Base-by-base conservation (phyloP, 2,329 filamentous ascomycete genomes). In the Huntiella savannae region DNA sequence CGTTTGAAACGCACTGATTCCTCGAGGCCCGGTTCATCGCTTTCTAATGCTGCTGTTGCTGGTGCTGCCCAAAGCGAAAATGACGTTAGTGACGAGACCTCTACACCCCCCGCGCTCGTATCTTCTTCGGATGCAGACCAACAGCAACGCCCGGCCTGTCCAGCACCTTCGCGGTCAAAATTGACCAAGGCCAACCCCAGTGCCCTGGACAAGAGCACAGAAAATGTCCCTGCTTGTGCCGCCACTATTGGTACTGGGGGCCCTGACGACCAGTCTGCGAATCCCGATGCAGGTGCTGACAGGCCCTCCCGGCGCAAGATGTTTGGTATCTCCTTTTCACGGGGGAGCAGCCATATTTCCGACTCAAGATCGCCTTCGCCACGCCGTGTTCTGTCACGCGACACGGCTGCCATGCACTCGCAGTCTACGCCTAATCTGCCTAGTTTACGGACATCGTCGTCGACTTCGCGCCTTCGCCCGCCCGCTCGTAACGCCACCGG, bases 341-440 rank as follows among this genome's bases (percentile, higher is more conserved):
- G 51, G 6, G 22, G 22, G n/a, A 41, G 22, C 22, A 47, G 40
- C 6, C 47, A 49, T 36, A 13, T 45, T 15, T 19, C 42, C 3
- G 47, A 51, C 36, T 51, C 49, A n/a, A 43, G 47, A 33, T 50
- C 48, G n/a, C 45, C 47, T 5, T 50, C 50, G n/a, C 50, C 50
- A 7, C 40, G 41, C 36, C 40, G 47, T 13, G 38, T 36, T 33
- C 41, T 50, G n/a, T 37, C 33, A 17, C 19, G 44, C 17, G 48
- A 50, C 28, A 16, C 43, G n/a, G 17, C 40, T 35, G 12, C 48
- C 3, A 33, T 36, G 16, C 40, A 50, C 37, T 50, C 48, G 16
- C 48, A 50, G 40, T 50, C 48, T 38, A 41, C 48, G 45, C 48
- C 48, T 6, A 45, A 50, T 32, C 40, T 50, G 17, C 40, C 45